Evolutionary conservation across 352 stramenopile species (phyloP).

Genomic region (Phytophthora sp.): DNA sequence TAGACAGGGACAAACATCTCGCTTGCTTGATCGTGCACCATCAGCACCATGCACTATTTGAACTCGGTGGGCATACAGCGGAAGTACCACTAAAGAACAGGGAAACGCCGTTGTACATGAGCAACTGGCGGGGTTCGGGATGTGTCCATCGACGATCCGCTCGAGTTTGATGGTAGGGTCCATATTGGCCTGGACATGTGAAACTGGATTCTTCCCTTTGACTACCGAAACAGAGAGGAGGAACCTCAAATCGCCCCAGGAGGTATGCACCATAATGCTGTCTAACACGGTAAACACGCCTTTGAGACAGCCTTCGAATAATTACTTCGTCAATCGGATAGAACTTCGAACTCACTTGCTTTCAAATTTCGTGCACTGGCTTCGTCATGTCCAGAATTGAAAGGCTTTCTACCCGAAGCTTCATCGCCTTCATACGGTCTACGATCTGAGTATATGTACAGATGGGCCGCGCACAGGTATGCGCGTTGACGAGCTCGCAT

Average conservation of each 20-base stretch:
- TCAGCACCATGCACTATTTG: slow-evolving; percentile 4
- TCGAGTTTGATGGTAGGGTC: background rate
- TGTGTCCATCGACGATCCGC: background rate
- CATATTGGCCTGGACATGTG: background rate
- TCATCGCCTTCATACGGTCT: background rate
- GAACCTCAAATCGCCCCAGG: background rate
- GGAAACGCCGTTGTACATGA: slow-evolving; percentile 14
- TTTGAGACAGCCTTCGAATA: background rate
- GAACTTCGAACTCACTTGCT: background rate
- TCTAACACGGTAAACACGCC: slow-evolving; percentile 1
- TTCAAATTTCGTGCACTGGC: background rate
- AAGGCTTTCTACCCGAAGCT: background rate
- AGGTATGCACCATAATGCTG: slow-evolving; percentile 1
- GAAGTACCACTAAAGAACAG: slow-evolving; percentile 9
- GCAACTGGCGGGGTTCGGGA: background rate
- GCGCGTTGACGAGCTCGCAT: slow-evolving; percentile 8
- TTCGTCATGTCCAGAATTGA: background rate
- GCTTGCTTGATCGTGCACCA: slow-evolving; percentile 17
- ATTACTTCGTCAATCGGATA: slow-evolving; percentile 7
- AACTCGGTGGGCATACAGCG: background rate
- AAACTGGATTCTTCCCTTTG: slow-evolving; percentile 5
- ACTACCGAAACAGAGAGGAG: slow-evolving; percentile 6
- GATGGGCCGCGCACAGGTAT: slow-evolving; percentile 2
- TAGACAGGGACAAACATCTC: slow-evolving; percentile 4
- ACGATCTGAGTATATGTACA: background rate